Conservation (phyloP, 2,329 filamentous ascomycete species). For the Sphaerulina populicola region DNA sequence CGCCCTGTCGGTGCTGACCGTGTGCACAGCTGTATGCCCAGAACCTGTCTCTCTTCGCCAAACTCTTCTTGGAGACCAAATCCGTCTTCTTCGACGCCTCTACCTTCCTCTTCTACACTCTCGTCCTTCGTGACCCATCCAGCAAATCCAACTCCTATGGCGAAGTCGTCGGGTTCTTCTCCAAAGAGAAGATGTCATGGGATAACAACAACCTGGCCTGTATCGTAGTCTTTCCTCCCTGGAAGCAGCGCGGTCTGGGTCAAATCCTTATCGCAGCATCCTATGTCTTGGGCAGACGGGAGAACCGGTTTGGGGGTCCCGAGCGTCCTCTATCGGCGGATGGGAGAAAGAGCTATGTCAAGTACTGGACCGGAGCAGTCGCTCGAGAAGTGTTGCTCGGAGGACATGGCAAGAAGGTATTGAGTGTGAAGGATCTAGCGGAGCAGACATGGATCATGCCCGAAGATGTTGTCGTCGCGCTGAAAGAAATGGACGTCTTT, state of each 20-base stretch:
- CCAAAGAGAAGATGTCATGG: constrained; percentile 98
- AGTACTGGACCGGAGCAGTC: constrained; percentile 81
- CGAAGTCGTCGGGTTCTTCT: constrained; percentile 90
- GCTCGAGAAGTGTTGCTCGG: constrained; percentile 53
- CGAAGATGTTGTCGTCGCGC: constrained; percentile 71
- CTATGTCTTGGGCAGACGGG: constrained; percentile 80
- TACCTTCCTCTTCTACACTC: constrained; percentile 88
- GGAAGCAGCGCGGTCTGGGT: constrained; percentile 83
- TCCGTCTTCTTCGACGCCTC: constrained; percentile 96
- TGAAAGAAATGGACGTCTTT: constrained; percentile 71
- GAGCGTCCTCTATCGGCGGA: constrained; percentile 88
- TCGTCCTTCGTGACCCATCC: constrained; percentile 54
- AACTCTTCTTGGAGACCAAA: constrained; percentile 96
- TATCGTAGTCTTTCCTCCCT: constrained; percentile 90
- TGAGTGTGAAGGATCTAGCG: constrained; percentile 65
- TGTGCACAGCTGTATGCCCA: constrained; percentile 67
- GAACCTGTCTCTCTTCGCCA: constrained; percentile 90
- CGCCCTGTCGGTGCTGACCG: not conserved
- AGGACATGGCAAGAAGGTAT: constrained; percentile 38
- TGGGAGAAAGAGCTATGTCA: constrained; percentile 70
- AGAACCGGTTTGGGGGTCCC: constrained; percentile 77
- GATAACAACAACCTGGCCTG: constrained; percentile 97
- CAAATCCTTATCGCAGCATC: constrained; percentile 84
- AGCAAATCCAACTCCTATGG: constrained; percentile 18
- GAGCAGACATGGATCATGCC: constrained; percentile 71